phyloP scores from a whole-genome alignment of 768 basidiomycete genomes.

The Gloeopeniophorella convolvens region DNA sequence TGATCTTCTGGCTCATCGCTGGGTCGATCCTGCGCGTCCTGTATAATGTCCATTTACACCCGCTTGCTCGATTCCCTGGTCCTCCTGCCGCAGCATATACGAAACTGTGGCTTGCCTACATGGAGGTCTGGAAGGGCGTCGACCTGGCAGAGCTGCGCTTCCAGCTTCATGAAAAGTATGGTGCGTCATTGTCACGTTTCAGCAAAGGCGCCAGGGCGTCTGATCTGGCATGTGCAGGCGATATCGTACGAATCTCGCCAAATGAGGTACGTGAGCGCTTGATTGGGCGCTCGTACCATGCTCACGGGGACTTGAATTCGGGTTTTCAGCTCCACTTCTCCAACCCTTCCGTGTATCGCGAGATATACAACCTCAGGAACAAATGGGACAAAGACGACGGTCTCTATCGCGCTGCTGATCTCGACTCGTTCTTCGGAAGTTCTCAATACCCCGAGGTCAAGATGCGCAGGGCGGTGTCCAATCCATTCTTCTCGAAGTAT shows the following conservation, averaged over 20 bases:
- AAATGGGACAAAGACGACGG: not conserved
- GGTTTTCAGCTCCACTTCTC: not conserved
- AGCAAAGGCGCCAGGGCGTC: not conserved
- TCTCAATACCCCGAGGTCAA: not conserved
- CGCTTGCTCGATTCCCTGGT: constrained; percentile 2
- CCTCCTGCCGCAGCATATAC: not conserved
- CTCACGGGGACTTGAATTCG: not conserved
- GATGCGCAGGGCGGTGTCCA: not conserved
- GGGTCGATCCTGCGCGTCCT: not conserved
- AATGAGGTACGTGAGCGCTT: not conserved
- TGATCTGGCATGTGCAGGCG: not conserved
- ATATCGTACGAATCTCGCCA: not conserved
- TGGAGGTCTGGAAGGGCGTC: constrained; percentile 4
- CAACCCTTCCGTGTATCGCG: not conserved
- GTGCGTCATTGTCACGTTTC: not conserved
- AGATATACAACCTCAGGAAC: not conserved
- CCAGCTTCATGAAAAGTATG: constrained; percentile 7
- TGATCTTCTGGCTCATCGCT: not conserved
- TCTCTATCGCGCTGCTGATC: not conserved
- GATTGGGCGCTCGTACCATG: no score
- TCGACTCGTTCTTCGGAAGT: not conserved
- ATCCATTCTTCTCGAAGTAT: not conserved
- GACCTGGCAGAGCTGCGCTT: not conserved
- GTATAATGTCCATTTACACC: constrained; percentile 5
- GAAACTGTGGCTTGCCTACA: constrained; percentile 2